These are phyloP conservation scores for Fusarium xyrophilum DNA, from an alignment of 2,329 filamentous ascomycete species.

Conservation along the genomic window DNA sequence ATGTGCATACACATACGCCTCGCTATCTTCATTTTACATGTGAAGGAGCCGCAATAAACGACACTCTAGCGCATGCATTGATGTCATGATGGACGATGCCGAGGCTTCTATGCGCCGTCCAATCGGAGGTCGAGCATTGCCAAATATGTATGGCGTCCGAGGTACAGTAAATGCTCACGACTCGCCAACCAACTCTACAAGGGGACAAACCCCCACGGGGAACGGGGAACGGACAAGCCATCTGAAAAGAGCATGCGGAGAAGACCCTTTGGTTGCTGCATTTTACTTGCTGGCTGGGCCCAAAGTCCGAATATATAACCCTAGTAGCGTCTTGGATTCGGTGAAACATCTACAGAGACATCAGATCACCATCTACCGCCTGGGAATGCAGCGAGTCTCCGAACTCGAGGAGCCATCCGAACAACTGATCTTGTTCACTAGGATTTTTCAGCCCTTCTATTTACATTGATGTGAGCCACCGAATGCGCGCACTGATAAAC, in stretches of 20 bases:
- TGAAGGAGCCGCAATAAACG: conserved; percentile 26
- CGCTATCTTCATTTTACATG: conserved; percentile 28
- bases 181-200: conserved; percentile 1
- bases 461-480: not conserved
- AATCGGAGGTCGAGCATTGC: conserved; percentile 38
- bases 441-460: not conserved
- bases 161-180: conserved; percentile 22
- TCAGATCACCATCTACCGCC: not conserved
- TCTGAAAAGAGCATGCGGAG: conserved; percentile 27
- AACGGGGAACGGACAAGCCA: conserved; percentile 6
- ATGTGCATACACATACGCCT: conserved; percentile 32
- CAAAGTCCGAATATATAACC: not conserved
- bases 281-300: not conserved
- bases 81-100: conserved; percentile 42
- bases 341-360: not conserved
- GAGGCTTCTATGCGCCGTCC: conserved; percentile 27
- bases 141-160: conserved; percentile 27
- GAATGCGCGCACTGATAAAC: not conserved
- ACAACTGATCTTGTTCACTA: not conserved
- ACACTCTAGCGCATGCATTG: conserved; percentile 23
- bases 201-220: conserved; percentile 6
- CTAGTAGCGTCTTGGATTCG: not conserved
- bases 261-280: not conserved
- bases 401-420: not conserved
- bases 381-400: not conserved